Conservation (phyloP, 768 basidiomycete species). For the Lyophyllum shimeji region DNA sequence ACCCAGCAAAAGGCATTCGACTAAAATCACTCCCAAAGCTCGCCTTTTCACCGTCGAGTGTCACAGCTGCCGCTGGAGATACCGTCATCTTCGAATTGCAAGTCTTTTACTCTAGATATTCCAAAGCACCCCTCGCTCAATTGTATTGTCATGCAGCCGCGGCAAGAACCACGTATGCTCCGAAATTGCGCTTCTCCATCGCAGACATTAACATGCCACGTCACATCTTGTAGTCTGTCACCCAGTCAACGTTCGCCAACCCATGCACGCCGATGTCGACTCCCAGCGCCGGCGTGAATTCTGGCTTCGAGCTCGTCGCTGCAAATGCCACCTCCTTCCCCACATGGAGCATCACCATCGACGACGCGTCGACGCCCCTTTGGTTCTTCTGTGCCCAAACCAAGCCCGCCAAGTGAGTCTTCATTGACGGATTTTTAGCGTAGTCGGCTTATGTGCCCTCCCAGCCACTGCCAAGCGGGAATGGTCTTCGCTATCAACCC, state of each 20-base stretch:
- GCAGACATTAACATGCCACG: background rate
- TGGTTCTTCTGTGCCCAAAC: constrained; percentile 67
- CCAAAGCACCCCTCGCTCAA: background rate
- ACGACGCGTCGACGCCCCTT: constrained; percentile 44
- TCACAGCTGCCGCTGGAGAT: constrained; percentile 46
- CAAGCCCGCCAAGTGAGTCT: constrained; percentile 21
- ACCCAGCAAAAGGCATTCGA: background rate
- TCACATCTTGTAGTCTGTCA: constrained; percentile 43
- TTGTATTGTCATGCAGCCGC: constrained; percentile 23
- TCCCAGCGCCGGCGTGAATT: constrained; percentile 41
- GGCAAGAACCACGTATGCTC: constrained; percentile 40
- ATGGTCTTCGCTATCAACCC: constrained; percentile 68
- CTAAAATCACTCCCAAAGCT: constrained; percentile 24
- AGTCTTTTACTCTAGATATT: constrained; percentile 12
- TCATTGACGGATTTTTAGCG: background rate
- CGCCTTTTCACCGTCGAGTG: constrained; percentile 34
- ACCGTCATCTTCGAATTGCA: constrained; percentile 55
- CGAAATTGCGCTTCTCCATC: background rate
- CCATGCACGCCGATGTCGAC: constrained; percentile 46
- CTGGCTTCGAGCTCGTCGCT: constrained; percentile 47
- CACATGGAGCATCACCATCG: constrained; percentile 46
- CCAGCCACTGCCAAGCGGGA: constrained; percentile 48
- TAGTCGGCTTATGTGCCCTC: background rate
- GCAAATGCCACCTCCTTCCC: constrained; percentile 33
- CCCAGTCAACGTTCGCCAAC: constrained; percentile 56